Percentiles rank a stretch among this genome's conserved stretches.
phyloP scores from a whole-genome alignment of 1,139 yeast species.

The Taiozyma sp. region DNA sequence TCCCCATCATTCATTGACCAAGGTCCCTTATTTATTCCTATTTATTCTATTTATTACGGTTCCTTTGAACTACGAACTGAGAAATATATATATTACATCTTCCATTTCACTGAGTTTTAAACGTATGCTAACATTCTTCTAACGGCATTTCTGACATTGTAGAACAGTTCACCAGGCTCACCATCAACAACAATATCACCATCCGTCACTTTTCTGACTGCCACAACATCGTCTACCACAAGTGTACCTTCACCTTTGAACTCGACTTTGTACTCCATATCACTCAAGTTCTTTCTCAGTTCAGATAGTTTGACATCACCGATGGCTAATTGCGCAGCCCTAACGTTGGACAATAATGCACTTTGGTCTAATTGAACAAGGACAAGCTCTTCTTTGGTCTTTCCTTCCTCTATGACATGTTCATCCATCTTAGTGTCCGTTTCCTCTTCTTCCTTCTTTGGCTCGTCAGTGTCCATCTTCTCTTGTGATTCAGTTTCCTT shows the following conservation, averaged over 20 bases:
- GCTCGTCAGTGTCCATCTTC: conserved; percentile 1
- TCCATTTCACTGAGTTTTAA: conserved; percentile 16
- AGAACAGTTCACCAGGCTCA: conserved; percentile 67
- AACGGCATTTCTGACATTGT: conserved; percentile 71
- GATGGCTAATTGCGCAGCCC: conserved; percentile 49
- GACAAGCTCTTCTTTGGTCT: conserved; percentile 15
- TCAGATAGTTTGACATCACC: conserved; percentile 90
- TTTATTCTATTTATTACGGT: conserved; percentile 2
- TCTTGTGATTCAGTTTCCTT: conserved; percentile 16
- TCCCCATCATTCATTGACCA: background rate
- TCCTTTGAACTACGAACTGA: background rate
- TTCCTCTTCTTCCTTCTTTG: conserved; percentile 8
- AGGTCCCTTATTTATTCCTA: conserved; percentile 1
- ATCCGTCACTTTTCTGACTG: conserved; percentile 72
- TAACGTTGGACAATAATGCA: conserved; percentile 18
- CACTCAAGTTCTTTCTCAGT: conserved; percentile 57
- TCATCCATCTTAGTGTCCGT: conserved; percentile 8
- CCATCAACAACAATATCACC: conserved; percentile 89
- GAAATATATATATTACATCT: background rate
- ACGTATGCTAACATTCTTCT: conserved; percentile 80
- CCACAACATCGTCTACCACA: conserved; percentile 75
- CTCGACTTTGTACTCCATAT: conserved; percentile 60
- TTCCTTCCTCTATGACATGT: conserved; percentile 5
- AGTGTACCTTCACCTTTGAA: conserved; percentile 91
- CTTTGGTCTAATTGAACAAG: conserved; percentile 19